Percentiles rank a stretch among this genome's conserved stretches.
phyloP scores from a whole-genome alignment of 345 rosid species.

The Brassica nigra region DNA sequence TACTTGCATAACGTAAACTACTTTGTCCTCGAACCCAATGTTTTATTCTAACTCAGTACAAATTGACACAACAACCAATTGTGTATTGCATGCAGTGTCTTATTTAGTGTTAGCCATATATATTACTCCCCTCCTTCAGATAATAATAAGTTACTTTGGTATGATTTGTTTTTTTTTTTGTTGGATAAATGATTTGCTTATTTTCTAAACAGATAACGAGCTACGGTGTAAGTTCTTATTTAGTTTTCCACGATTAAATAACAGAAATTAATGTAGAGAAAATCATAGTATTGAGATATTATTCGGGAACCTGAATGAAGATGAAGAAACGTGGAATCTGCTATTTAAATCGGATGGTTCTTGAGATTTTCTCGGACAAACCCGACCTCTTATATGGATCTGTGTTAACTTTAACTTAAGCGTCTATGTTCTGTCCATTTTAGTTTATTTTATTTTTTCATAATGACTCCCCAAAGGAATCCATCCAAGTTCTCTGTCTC shows the following conservation, averaged over 20 bases:
- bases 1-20: background rate
- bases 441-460: background rate
- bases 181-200: background rate
- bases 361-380: no score
- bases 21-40: background rate
- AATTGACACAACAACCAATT: background rate
- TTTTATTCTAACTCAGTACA: background rate
- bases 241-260: background rate
- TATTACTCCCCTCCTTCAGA: background rate
- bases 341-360: background rate
- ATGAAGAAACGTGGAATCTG: background rate
- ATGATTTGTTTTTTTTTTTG: background rate
- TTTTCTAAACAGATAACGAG: background rate
- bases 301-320: background rate
- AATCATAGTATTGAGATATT: background rate
- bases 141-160: background rate
- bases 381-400: no score
- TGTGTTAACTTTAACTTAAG: no score
- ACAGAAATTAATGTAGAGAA: background rate
- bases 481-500: conserved; percentile 2
- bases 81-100: background rate
- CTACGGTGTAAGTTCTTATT: background rate
- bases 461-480: background rate
- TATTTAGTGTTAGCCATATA: background rate
- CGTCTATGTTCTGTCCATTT: background rate